These are phyloP conservation scores for Ulvella scutata DNA, from an alignment of 139 green algal genomes.

Conservation along the genomic window DNA sequence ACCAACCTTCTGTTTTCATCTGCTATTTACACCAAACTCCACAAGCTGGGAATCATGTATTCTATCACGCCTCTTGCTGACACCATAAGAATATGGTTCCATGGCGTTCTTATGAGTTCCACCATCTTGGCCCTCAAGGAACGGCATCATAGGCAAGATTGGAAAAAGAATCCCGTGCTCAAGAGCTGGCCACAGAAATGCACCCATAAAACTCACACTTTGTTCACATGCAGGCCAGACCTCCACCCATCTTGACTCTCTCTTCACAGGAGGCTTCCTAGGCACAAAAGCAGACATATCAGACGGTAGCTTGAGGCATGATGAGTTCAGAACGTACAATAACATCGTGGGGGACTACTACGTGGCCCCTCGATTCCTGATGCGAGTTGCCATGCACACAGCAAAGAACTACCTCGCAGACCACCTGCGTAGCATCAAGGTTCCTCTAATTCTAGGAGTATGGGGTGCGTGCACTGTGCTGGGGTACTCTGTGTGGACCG, in stretches of 20 bases:
- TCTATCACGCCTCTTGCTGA: too few species aligned
- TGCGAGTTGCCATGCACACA: conserved; percentile 61
- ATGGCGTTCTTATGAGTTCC: too few species aligned
- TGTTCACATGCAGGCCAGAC: conserved; percentile 27
- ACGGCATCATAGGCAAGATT: too few species aligned
- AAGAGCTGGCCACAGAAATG: too few species aligned
- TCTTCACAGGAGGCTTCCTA: conserved; percentile 50
- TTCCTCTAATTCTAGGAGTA: conserved; percentile 54
- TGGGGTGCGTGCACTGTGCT: conserved; percentile 26
- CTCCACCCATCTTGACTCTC: conserved; percentile 35
- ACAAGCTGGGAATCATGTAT: too few species aligned
- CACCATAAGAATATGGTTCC: too few species aligned
- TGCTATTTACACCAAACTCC: too few species aligned
- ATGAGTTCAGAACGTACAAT: conserved; percentile 46
- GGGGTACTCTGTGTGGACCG: neutral
- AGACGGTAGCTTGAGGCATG: conserved; percentile 39
- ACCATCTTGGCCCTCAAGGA: too few species aligned
- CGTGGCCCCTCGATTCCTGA: conserved; percentile 61
- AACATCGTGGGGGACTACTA: conserved; percentile 79
- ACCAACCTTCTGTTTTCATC: too few species aligned
- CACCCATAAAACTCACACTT: too few species aligned
- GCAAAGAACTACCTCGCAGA: conserved; percentile 75
- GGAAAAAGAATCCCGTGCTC: too few species aligned
- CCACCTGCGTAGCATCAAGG: conserved; percentile 20
- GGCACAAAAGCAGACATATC: conserved; percentile 61